Evolutionary conservation across 441 rosid species (phyloP).

Genomic region (Adansonia madagascariensis): DNA sequence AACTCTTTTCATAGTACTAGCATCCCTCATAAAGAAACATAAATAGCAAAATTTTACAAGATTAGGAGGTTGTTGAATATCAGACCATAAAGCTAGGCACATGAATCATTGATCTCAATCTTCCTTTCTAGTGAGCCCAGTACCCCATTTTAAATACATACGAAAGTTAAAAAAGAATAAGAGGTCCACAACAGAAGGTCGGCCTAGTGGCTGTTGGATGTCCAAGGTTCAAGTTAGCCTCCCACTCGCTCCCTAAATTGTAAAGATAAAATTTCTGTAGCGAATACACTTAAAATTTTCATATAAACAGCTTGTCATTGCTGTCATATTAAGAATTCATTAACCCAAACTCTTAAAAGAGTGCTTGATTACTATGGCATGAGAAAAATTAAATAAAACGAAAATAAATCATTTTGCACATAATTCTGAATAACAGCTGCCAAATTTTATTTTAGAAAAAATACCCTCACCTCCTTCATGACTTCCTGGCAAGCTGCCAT

Average conservation of each 20-base stretch:
- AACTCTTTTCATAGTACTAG: neutral
- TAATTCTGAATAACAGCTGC: neutral
- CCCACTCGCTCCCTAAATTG: neutral
- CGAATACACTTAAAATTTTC: neutral
- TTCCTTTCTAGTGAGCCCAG: neutral
- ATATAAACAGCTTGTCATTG: neutral
- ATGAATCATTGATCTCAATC: constrained; percentile 9
- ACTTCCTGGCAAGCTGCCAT: constrained; percentile 67
- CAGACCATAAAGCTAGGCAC: constrained; percentile 17
- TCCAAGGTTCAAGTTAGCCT: neutral
- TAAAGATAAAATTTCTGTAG: neutral
- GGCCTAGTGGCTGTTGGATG: neutral
- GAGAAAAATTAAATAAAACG: neutral
- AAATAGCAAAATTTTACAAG: neutral
- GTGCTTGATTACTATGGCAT: neutral
- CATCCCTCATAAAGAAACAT: constrained; percentile 9
- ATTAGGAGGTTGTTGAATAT: neutral
- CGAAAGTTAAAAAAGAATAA: constrained; percentile 6
- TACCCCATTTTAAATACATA: neutral
- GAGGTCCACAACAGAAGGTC: neutral
- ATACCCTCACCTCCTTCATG: constrained; percentile 70
- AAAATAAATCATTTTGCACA: neutral
- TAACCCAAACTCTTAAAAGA: constrained; percentile 14
- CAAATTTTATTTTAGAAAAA: neutral
- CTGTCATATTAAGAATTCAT: constrained; percentile 8